phyloP scores from a whole-genome alignment of 331 rosid species.

The Rosa hybrid region DNA sequence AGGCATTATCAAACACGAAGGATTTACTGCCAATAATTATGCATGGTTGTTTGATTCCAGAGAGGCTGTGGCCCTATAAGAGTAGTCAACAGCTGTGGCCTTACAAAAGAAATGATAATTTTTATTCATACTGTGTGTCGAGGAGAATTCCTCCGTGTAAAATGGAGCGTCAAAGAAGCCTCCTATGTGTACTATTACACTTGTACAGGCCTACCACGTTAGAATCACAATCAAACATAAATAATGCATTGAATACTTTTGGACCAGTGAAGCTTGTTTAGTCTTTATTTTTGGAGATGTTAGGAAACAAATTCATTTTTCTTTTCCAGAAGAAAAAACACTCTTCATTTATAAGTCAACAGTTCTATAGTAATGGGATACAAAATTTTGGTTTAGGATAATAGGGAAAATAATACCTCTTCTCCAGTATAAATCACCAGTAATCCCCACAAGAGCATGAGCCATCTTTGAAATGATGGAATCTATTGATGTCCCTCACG shows the following conservation, averaged over 20 bases:
- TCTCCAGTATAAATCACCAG: constrained; percentile 47
- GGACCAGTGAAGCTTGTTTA: neutral
- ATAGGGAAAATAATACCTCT: neutral
- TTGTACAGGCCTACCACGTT: too few species aligned
- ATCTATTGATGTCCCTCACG: constrained; percentile 76
- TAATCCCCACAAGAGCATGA: constrained; percentile 89
- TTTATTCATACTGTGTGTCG: too few species aligned
- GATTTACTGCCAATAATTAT: too few species aligned
- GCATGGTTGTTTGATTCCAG: too few species aligned
- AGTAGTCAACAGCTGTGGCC: too few species aligned
- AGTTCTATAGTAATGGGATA: neutral
- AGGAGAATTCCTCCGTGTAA: too few species aligned
- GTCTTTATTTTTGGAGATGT: neutral
- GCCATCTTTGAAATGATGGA: constrained; percentile 89
- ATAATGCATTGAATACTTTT: neutral
- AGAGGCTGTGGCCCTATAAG: too few species aligned
- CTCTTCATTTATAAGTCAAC: neutral
- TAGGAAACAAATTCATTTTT: neutral
- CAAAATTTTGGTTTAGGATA: constrained; percentile 2
- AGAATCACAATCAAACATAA: too few species aligned
- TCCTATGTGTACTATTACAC: too few species aligned
- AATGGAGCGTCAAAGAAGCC: too few species aligned
- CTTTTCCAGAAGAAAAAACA: neutral
- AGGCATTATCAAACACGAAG: too few species aligned
- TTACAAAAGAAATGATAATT: too few species aligned